A percentile compares a stretch with the other conserved stretches of the same genome.
phyloP scores from a whole-genome alignment of 495 filamentous ascomycete species.

The Neurospora sp. region DNA sequence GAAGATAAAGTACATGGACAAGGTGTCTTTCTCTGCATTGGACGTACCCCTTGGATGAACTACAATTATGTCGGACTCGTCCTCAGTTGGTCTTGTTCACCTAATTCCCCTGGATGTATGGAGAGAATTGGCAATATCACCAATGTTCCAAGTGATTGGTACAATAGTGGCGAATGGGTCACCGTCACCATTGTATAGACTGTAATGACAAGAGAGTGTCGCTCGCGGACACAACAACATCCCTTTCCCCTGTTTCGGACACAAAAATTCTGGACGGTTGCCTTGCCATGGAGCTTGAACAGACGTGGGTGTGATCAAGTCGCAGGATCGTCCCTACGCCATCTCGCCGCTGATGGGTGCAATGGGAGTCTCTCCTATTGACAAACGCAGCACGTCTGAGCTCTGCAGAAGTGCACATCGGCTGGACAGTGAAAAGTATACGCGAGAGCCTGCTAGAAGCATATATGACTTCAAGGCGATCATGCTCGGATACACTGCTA shows the following conservation, averaged over 20 bases:
- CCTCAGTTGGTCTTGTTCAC: not conserved
- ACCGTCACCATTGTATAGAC: not conserved
- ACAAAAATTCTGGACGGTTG: not conserved
- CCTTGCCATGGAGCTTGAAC: not conserved
- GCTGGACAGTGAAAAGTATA: not conserved
- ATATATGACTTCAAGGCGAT: not conserved
- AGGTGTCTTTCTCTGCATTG: not conserved
- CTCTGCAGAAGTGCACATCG: not conserved
- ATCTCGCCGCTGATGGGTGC: not conserved
- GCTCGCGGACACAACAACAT: conserved; percentile 34
- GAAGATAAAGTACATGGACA: not conserved
- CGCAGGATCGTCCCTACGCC: not conserved
- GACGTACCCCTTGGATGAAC: not conserved
- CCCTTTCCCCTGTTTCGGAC: not conserved
- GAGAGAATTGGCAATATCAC: not conserved
- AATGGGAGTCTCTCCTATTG: not conserved
- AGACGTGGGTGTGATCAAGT: not conserved
- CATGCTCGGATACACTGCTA: not conserved
- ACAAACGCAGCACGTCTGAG: not conserved
- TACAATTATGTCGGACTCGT: not conserved
- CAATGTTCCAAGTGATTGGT: not conserved
- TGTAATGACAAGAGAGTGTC: not conserved
- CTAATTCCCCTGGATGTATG: not conserved
- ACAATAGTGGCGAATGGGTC: not conserved
- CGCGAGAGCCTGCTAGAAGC: not conserved